These are phyloP conservation scores for Extremus antarcticus DNA, from an alignment of 495 filamentous ascomycete species.

Conservation along the genomic window DNA sequence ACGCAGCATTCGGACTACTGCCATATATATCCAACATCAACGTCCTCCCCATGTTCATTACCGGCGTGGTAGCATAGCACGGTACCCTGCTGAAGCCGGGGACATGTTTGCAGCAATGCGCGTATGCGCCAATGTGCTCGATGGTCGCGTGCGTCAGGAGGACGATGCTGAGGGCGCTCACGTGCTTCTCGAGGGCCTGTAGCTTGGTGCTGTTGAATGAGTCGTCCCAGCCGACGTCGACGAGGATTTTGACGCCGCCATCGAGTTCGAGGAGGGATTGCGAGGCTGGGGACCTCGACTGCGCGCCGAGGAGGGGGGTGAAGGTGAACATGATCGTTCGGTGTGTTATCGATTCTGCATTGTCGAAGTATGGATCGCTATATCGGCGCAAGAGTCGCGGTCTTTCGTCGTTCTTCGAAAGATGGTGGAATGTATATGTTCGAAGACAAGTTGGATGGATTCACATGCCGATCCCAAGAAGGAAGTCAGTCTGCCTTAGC, in stretches of 20 bases:
- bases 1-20: constrained; percentile 75
- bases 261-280: constrained; percentile 94
- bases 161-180: constrained; percentile 82
- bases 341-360: not conserved
- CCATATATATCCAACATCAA: constrained; percentile 86
- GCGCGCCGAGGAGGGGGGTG: constrained; percentile 81
- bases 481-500: too few species aligned
- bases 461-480: too few species aligned
- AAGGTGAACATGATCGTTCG: constrained; percentile 73
- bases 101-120: constrained; percentile 93
- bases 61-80: constrained; percentile 89
- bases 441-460: too few species aligned
- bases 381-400: too few species aligned
- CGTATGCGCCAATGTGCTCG: constrained; percentile 82
- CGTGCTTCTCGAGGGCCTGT: constrained; percentile 80
- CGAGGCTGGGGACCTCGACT: constrained; percentile 72
- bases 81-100: constrained; percentile 86
- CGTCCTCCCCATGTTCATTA: constrained; percentile 85
- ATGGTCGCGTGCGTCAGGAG: constrained; percentile 90
- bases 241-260: constrained; percentile 86
- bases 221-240: constrained; percentile 95
- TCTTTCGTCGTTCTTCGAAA: too few species aligned
- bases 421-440: too few species aligned
- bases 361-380: too few species aligned
- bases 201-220: constrained; percentile 71